Evolutionary conservation across 2,329 filamentous ascomycete species (phyloP), one percentile per base, ranked within the genome.

Genomic region (Alternaria rosae): DNA sequence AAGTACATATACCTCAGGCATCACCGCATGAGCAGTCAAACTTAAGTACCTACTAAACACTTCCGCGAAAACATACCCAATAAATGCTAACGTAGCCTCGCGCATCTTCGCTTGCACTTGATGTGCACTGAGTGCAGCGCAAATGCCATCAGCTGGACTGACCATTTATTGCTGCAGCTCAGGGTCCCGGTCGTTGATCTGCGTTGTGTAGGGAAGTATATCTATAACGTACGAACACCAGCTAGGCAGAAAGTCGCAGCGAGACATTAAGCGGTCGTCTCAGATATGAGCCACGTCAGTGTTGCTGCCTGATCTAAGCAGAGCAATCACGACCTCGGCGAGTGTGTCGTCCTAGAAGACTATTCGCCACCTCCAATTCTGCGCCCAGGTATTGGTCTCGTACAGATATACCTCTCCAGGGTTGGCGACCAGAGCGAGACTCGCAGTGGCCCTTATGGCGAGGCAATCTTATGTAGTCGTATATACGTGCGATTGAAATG

Each of bases 61-160:
- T 38, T 11, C 6, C 35, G 15, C 35, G 5, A 9, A 10, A 17
- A 17, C 4, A 38, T 38, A 5, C n/a, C 1, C 3, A 38, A 17
- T 1, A 5, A 38, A 6, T 1, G 35, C 35, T 38, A 11, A 8
- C 17, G 35, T 10, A 17, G 35, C 1, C 35, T 38, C 35, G 17
- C 0, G 35, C 35, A 3, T 17, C 17, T n/a, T 38, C 35, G 8
- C 1, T 1, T 3, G 3, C n/a, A 17, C n/a, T 0, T 38, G 15
- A 11, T 11, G 6, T 38, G 35, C 5, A 38, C 5, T n/a, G 5
- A 38, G 15, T n/a, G 35, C 35, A 38, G 5, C 17, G 2, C 17
- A 38, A 38, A 38, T n/a, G 10, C 11, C 35, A 38, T n/a, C 35
- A 38, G 35, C 35, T 17, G 35, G 1, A 38, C 1, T 38, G n/a